These are phyloP conservation scores for Rhodosporidiobolus odoratus DNA, from an alignment of 768 basidiomycete species.

Conservation along the genomic window DNA sequence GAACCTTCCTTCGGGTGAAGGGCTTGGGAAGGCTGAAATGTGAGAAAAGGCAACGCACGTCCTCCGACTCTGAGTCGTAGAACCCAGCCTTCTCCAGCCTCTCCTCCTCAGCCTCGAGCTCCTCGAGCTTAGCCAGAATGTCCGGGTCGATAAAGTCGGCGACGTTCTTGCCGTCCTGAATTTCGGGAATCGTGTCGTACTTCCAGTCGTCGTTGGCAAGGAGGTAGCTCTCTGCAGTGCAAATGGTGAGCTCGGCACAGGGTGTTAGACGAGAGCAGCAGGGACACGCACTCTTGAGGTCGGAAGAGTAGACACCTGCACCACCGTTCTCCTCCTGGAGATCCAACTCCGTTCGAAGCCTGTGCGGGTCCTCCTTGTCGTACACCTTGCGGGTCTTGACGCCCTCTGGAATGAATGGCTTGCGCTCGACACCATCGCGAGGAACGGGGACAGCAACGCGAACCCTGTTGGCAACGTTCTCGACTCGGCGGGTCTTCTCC, in stretches of 20 bases:
- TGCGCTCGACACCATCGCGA: slow-evolving; percentile 79
- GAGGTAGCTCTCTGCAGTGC: slow-evolving; percentile 71
- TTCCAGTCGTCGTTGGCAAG: slow-evolving; percentile 91
- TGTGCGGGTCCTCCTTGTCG: slow-evolving; percentile 79
- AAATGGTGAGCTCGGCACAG: slow-evolving; percentile 4
- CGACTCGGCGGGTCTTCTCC: slow-evolving; percentile 87
- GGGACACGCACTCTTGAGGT: slow-evolving; percentile 67
- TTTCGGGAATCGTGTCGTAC: slow-evolving; percentile 93
- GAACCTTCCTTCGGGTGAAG: too few relatives aligned
- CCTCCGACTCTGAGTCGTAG: slow-evolving; percentile 84
- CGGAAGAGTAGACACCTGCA: slow-evolving; percentile 84
- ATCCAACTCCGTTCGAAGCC: slow-evolving; percentile 68
- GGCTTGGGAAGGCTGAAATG: slow-evolving; percentile 31
- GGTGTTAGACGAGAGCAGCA: not conserved
- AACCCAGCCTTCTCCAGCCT: slow-evolving; percentile 88
- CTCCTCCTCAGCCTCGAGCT: slow-evolving; percentile 94
- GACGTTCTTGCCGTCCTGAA: slow-evolving; percentile 96
- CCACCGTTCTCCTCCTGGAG: slow-evolving; percentile 79
- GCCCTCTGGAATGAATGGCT: slow-evolving; percentile 81
- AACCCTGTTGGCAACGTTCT: slow-evolving; percentile 86
- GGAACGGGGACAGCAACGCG: slow-evolving; percentile 89
- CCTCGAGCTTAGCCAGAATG: slow-evolving; percentile 92
- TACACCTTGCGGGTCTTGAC: slow-evolving; percentile 73
- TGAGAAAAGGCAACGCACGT: slow-evolving; percentile 54
- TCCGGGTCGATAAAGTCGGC: slow-evolving; percentile 98